These are phyloP conservation scores for Suillus plorans DNA, from an alignment of 768 basidiomycete species.

Conservation along the genomic window DNA sequence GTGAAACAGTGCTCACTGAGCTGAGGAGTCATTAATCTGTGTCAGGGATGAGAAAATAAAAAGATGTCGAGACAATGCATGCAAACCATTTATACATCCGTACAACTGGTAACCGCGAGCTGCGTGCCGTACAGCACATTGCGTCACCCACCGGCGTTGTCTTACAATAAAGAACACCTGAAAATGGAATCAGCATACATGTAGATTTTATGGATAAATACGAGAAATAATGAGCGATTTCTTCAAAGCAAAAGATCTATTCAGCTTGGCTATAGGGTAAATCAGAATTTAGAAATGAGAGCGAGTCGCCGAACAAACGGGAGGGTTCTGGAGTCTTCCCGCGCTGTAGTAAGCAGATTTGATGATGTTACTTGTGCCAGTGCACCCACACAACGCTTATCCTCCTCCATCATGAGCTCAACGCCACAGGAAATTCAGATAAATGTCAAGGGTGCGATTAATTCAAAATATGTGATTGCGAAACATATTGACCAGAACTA, in stretches of 20 bases:
- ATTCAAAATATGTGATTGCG: background rate
- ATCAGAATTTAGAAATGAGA: background rate
- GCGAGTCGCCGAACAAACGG: background rate
- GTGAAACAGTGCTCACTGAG: slow-evolving; percentile 33
- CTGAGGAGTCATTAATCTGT: background rate
- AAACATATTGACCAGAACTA: slow-evolving; percentile 21
- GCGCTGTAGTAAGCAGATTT: background rate
- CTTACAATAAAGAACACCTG: background rate
- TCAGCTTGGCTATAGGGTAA: background rate
- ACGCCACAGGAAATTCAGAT: slow-evolving; percentile 55
- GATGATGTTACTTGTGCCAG: slow-evolving; percentile 3
- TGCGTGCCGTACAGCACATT: background rate
- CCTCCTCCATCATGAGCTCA: slow-evolving; percentile 46
- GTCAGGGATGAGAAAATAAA: slow-evolving; percentile 13
- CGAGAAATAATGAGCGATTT: background rate
- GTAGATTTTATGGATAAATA: background rate
- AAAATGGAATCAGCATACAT: background rate
- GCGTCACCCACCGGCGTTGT: background rate
- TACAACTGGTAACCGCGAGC: background rate
- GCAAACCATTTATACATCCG: background rate
- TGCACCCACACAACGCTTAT: slow-evolving; percentile 1
- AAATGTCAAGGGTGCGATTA: slow-evolving; percentile 61
- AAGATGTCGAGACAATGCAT: background rate
- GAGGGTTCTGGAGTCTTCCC: slow-evolving; percentile 1
- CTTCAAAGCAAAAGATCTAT: background rate